These are phyloP conservation scores for Cyamopsis tetragonoloba DNA, from an alignment of 306 rosid genomes.

Conservation along the genomic window DNA sequence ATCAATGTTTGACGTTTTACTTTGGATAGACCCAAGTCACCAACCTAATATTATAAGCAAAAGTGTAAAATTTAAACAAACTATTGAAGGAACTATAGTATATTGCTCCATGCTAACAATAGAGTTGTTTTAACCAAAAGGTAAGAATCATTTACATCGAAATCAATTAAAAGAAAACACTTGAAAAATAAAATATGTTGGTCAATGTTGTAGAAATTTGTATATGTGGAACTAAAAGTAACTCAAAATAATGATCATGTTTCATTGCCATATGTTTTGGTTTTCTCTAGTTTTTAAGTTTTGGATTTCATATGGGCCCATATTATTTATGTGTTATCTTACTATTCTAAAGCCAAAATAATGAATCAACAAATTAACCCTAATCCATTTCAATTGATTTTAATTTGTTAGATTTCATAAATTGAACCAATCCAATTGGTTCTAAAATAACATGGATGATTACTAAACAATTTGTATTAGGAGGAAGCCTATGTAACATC, in stretches of 20 bases:
- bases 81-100: not conserved
- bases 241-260: not conserved
- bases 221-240: not conserved
- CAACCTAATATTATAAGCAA: slow-evolving; percentile 54
- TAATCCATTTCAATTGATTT: not conserved
- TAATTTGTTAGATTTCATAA: not conserved
- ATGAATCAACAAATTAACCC: no score
- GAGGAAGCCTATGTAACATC: not conserved
- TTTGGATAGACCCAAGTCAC: slow-evolving; percentile 92
- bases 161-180: slow-evolving; percentile 7
- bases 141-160: not conserved
- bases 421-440: not conserved
- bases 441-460: not conserved
- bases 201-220: slow-evolving; percentile 7
- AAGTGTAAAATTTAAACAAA: slow-evolving; percentile 13
- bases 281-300: not conserved
- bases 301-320: no score
- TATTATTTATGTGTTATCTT: no score
- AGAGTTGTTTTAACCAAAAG: not conserved
- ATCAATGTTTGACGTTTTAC: slow-evolving; percentile 83
- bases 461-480: no score
- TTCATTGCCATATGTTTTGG: not conserved
- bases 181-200: not conserved
- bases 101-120: slow-evolving; percentile 4
- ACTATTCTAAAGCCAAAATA: no score